Evolutionary conservation across 352 stramenopile genomes (phyloP), one percentile per base, ranked within the genome.

Genomic region (Phytopythium kandeliae): DNA sequence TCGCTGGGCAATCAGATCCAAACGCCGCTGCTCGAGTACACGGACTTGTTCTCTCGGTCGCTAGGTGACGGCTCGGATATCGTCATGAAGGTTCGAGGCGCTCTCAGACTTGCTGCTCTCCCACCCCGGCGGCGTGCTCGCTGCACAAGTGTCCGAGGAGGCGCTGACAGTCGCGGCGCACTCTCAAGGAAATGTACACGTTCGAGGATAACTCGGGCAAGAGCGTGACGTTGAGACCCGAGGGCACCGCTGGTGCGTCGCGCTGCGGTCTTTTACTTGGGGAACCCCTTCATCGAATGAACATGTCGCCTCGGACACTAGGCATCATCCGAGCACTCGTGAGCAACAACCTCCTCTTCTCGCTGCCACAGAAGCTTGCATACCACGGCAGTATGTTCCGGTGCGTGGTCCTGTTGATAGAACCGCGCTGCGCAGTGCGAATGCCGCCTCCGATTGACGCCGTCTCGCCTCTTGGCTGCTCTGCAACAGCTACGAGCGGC

Each of bases 341-440:
- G 34, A 89, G 57, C 66, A 93, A 86, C 58, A 92, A 86, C 45
- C 40, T 93, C 44, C 69, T 85, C 28, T 75, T 78, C 22, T 78
- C 71, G 22, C 57, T 86, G 16, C 85, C 85, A 15, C 80, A 92
- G 22, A 95, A 95, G 36, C 54, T 95, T 13, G 86, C 75, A 22
- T 95, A 95, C 53, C 67, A 71, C 28, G 85, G 85, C 24, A 93
- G 83, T 62, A 95, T 95, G 85, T 95, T 89, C 43, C 77, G 85
- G 85, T 95, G 42, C 30, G 69, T 63, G 12, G 9, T 10, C 49
- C 24, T 5, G 17, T 35, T 15, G 31, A 17, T 9, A n/a, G 5
- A 30, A 31, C 9, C 48, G 25, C 15, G n/a, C 9, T 6, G 37
- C 37, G n/a, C 6, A 15, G 21, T 28, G 22, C 1, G 5, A 34